Evolutionary conservation across 176 grass and related monocot genomes (phyloP), one percentile per base, ranked within the genome.

Genomic region (Carex littledalei): DNA sequence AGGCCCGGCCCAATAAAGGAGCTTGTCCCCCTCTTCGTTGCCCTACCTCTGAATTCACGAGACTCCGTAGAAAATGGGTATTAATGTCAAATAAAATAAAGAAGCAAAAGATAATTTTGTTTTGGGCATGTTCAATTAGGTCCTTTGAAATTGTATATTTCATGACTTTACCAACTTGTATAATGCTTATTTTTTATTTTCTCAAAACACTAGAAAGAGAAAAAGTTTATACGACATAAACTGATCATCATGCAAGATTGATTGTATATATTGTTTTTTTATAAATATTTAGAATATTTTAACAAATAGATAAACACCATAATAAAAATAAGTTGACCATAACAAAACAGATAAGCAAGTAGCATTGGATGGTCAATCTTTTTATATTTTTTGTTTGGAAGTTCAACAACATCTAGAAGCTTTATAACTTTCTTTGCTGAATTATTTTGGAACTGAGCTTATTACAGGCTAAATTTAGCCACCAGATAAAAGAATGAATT

Each of bases 1-100:
- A 83, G 79, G 58, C 79, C 79, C 79, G 58, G 58, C 58, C 79
- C 79, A 81, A 64, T 81, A 63, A 81, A 81, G 39, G 18, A 6
- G 34, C 39, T 81, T 81, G 79, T 81, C 58, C 39, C 79, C 78
- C 37, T 47, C 32, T 54, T 54, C 20, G 72, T 53, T 54, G 72
- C 47, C 72, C 72, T 54, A 55, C 50, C 50, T 78, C 24, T 78
- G 0, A 53, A 10, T 78, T 78, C 74, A 78, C 74, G 74, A 78
- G 74, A 17, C 74, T 78, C 24, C 50, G 50, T 78, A 78, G 50
- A 56, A 54, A 78, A 56, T 18, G 74, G 21, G 5, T 32, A 2
- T 76, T 26, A 14, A 52, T 52, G 32, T 41, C 5, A 13, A 52
- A 5, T 50, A 52, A 52, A 22, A 22, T 12, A 32, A 56, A 17